Evolutionary conservation across 257 asterid species (phyloP), one percentile per base, ranked within the genome.

Genomic region (Ligustrum vulgare): DNA sequence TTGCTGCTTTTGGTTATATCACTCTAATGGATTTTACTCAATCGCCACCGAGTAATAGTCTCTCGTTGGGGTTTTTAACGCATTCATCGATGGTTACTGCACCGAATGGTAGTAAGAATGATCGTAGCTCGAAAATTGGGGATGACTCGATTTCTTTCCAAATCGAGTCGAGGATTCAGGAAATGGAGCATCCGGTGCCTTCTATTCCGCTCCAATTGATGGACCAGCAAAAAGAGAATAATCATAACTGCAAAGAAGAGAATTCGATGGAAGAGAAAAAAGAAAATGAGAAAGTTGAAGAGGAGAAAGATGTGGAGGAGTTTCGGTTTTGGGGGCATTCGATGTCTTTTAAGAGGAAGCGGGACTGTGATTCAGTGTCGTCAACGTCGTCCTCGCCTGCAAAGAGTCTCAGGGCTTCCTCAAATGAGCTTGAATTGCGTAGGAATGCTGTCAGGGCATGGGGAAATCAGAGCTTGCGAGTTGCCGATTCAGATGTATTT

Each of bases 401-500:
- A 2, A 84, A 74, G 75, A 78, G 82, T 60, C 70, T 68, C 33
- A 83, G 85, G 89, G 82, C 67, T 76, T 74, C 80, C n/a, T 35
- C 78, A 2, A 74, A 70, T 34, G 96, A 87, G 69, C 80, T 85
- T 20, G 99, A 89, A 41, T 72, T 86, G 8, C 84, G 92, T 13
- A 86, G 83, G 80, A 86, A 60, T 51, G 77, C 86, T 9, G 92
- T 93, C 43, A 82, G 82, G 76, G 89, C 89, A 18, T 95, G 99
- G 99, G 99, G 98, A 58, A 93, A 93, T 75, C 91, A 88, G 90
- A 77, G 88, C 72, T 73, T 95, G 76, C 81, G 72, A 32, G 81
- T 65, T 20, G 97, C 97, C 18, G 99, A 95, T 62, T 94, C 98
- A 0, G 98, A 88, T 76, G 58, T 95, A n/a, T 95, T 83, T 69